Evolutionary conservation across 75 land plant species (phyloP), one percentile per base, ranked within the genome.

Genomic region (Ceratopteris richardii): DNA sequence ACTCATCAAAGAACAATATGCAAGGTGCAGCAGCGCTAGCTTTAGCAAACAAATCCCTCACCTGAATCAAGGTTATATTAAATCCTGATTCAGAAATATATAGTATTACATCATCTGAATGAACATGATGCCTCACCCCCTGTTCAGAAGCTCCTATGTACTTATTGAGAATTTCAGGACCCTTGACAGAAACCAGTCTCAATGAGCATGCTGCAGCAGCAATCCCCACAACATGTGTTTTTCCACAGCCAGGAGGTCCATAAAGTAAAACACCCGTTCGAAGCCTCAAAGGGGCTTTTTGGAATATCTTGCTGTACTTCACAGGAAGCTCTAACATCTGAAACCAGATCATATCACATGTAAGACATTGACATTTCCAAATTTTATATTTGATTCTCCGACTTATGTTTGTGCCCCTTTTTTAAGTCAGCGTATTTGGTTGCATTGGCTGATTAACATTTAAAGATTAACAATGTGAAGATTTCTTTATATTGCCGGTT

Each of bases 141-240:
- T 95, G 96, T 70, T 95, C 99, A 60, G 99, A 95, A 62, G 99
- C 99, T 64, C 99, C 99, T 64, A 95, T 90, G 53, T 95, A 95
- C 58, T 95, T 95, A 70, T 95, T 90, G 41, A 95, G 70, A 19
- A 95, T 75, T 63, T 95, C 99, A 53, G 99, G 99, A 31, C 99
- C 99, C 68, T 95, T 95, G 7, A 95, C 84, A 37, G 99, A 83
- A 50, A 95, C 83, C 46, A 86, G 84, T 54, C 96, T 43, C 48
- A 95, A 61, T 24, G 88, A 86, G 62, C 87, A 86, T 57, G 96
- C 97, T 51, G 97, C 81, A 46, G 99, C 99, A 63, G 97, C 97
- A 54, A 97, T 97, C 29, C 85, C 99, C 53, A 95, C 97, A 48
- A 90, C 80, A 43, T 95, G 99, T 28, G 99, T 95, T 74, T 95